Base-by-base conservation (phyloP, 148 eudicot genomes). In the Vaccinium corymbosum region DNA sequence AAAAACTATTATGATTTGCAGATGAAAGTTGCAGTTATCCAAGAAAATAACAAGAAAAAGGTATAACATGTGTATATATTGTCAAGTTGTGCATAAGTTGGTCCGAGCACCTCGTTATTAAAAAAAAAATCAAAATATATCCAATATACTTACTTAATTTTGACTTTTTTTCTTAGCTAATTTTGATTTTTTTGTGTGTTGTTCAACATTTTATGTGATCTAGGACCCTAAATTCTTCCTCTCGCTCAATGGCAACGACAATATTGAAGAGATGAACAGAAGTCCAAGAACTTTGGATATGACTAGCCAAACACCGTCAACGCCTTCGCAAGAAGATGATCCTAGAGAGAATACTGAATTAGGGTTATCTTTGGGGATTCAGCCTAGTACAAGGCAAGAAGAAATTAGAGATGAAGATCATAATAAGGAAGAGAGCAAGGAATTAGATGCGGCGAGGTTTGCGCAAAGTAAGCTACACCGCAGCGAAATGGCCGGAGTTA, bases 351-450 rank as follows among this genome's bases (percentile, higher is more conserved):
- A 80, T 42, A 42, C 46, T 38, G 88, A 83, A 79, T 87, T 91
- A 88, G 91, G 92, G 87, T 82, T 91, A 57, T 91, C 93, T n/a
- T 85, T 91, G 83, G 88, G 82, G 38, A 72, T 91, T 17, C 86
- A 83, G 32, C 86, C 86, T 27, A 68, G 72, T 80, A 49, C 57
- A 20, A 81, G 75, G 61, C 64, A 80, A 79, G 80, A 72, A 51
- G 81, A 55, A 64, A 73, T 25, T 5, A 66, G 50, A 75, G 82
- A 82, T 16, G 85, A 81, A 49, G 84, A 83, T 10, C 27, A 62
- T n/a, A 66, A 50, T 13, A 66, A 50, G 25, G 84, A 14, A 42
- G 85, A 86, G 78, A 59, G 83, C 32, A 85, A 52, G 22, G 50
- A 57, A 20, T 86, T 82, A 73, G 87, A 64, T 16, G 38, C 15